phyloP scores from a whole-genome alignment of 2,329 filamentous ascomycete species.

The Rhinocladiella similis region DNA sequence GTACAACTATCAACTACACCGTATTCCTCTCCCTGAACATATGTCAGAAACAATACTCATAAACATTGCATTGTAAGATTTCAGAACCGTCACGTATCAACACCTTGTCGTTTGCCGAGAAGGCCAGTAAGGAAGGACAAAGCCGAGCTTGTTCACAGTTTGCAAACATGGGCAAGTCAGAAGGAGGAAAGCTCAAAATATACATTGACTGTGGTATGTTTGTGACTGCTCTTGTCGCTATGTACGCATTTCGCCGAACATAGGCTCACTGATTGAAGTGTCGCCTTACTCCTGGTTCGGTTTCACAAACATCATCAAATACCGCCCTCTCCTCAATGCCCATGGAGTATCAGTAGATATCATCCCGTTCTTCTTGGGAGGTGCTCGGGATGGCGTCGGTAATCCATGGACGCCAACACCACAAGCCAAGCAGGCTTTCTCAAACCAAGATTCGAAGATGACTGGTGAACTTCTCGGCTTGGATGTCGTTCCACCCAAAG shows the following conservation, averaged over 20 bases:
- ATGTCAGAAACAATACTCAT: constrained; percentile 2
- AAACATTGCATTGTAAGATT: not conserved
- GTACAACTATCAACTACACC: no score
- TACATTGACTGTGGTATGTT: constrained; percentile 22
- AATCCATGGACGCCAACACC: constrained; percentile 17
- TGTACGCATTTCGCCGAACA: not conserved
- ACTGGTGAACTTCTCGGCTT: constrained; percentile 18
- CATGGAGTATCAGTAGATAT: constrained; percentile 22
- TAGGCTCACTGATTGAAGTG: constrained; percentile 9
- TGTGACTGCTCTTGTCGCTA: not conserved
- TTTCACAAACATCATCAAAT: constrained; percentile 18
- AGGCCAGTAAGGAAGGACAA: no score
- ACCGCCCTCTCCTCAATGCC: constrained; percentile 15
- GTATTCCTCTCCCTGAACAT: no score
- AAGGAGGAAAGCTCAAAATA: constrained; percentile 19
- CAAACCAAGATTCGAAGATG: constrained; percentile 14
- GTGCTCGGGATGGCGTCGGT: constrained; percentile 16
- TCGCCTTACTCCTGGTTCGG: constrained; percentile 24
- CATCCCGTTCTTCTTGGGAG: constrained; percentile 20
- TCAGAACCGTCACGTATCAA: no score
- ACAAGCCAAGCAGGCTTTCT: constrained; percentile 13
- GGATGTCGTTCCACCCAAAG: constrained; percentile 14
- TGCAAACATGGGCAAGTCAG: not conserved
- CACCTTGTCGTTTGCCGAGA: no score
- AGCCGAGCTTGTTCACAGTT: no score